Conservation (phyloP, 2,329 filamentous ascomycete species). For the Leptographium lundbergii region DNA sequence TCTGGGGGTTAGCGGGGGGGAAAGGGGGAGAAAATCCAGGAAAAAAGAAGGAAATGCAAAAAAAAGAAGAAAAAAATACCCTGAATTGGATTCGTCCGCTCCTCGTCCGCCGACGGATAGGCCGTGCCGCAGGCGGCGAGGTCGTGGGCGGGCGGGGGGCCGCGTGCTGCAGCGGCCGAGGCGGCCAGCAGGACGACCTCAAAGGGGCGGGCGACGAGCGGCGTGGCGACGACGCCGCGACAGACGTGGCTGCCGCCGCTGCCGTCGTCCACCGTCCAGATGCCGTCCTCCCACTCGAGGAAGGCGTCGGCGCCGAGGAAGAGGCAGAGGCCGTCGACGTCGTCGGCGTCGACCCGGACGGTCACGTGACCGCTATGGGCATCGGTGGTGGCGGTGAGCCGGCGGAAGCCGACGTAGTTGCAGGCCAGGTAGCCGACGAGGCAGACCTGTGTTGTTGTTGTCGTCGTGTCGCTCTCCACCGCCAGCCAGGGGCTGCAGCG, state of each 20-base stretch:
- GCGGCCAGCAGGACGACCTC: conserved; percentile 29
- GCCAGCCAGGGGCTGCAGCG: conserved; percentile 42
- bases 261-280: conserved; percentile 25
- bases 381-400: conserved; percentile 27
- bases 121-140: conserved; percentile 32
- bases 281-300: conserved; percentile 41
- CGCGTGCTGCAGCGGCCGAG: neutral
- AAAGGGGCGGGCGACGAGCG: conserved; percentile 35
- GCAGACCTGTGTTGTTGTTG: conserved; percentile 15
- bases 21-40: neutral
- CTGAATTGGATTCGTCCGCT: conserved; percentile 31
- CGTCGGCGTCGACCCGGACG: conserved; percentile 22
- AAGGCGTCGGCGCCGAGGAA: conserved; percentile 39
- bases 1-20: neutral
- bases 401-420: conserved; percentile 43
- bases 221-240: conserved; percentile 42
- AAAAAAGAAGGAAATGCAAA: neutral
- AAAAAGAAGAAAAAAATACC: conserved; percentile 16
- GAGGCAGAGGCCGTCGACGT: conserved; percentile 35
- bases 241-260: conserved; percentile 24
- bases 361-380: no score
- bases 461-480: conserved; percentile 15
- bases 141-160: conserved; percentile 21
- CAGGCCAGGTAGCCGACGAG: conserved; percentile 37
- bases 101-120: conserved; percentile 19